A percentile compares a stretch with the other conserved stretches of the same genome.
Conservation (phyloP, 257 asterid species). For the Capsicum chinense region DNA sequence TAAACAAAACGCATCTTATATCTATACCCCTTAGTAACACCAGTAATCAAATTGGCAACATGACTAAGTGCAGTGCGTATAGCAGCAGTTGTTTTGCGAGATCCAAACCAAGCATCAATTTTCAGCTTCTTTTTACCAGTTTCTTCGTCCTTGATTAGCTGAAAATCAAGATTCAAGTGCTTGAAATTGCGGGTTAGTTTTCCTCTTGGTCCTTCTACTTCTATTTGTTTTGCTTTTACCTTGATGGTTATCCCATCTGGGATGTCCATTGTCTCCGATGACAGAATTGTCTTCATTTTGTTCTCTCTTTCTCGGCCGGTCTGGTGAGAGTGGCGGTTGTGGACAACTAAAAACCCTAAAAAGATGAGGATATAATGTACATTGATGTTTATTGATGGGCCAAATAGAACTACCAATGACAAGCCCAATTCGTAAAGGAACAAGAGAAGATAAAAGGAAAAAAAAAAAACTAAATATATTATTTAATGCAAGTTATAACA, state of each 20-base stretch:
- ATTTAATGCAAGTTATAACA: too few relatives aligned
- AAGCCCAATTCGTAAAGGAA: neutral
- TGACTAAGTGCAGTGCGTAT: constrained; percentile 21
- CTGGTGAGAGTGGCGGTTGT: too few relatives aligned
- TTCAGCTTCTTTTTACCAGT: neutral
- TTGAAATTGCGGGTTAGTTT: constrained; percentile 21
- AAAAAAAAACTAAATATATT: too few relatives aligned
- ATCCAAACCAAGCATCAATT: constrained; percentile 27
- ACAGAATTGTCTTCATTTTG: constrained; percentile 21
- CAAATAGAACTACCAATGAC: neutral
- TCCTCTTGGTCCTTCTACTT: constrained; percentile 26
- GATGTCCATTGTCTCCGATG: constrained; percentile 23
- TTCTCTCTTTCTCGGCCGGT: neutral
- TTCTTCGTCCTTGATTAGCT: constrained; percentile 21
- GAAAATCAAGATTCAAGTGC: constrained; percentile 27
- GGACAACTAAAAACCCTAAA: too few relatives aligned
- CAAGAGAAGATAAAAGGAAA: too few relatives aligned
- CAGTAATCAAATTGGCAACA: constrained; percentile 13
- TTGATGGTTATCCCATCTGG: neutral
- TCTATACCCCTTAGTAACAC: constrained; percentile 16
- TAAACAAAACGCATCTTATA: constrained; percentile 25
- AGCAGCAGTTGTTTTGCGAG: constrained; percentile 19
- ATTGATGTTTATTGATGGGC: neutral
- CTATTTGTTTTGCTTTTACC: constrained; percentile 22
- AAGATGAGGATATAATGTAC: neutral